phyloP scores from a whole-genome alignment of 495 filamentous ascomycete species.

The Saxophila tyrrhenica region DNA sequence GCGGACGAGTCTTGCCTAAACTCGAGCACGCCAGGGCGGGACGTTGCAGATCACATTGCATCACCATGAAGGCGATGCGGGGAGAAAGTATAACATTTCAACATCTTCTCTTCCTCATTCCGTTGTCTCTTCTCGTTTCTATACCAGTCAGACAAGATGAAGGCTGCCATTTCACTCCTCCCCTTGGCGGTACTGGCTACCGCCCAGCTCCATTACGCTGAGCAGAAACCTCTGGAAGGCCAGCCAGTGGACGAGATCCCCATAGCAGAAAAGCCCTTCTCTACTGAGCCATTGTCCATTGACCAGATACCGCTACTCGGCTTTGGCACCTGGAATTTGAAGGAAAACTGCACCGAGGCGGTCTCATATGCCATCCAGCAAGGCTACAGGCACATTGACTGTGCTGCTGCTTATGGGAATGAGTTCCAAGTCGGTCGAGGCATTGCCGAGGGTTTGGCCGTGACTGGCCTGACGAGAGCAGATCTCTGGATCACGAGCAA shows the following conservation, averaged over 20 bases:
- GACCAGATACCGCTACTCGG: constrained; percentile 22
- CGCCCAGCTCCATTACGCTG: not conserved
- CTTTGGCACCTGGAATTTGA: constrained; percentile 27
- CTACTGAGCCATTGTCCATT: constrained; percentile 11
- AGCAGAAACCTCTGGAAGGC: not conserved
- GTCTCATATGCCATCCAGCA: constrained; percentile 35
- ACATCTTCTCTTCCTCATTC: not conserved
- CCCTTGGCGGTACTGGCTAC: constrained; percentile 6
- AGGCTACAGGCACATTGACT: constrained; percentile 39
- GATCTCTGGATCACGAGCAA: constrained; percentile 40
- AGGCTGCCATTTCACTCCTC: constrained; percentile 1
- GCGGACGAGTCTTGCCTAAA: too few relatives aligned
- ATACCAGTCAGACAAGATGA: constrained; percentile 4
- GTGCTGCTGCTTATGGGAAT: constrained; percentile 36
- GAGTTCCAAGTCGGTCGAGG: constrained; percentile 35
- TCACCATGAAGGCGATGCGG: not conserved
- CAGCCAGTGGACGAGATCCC: constrained; percentile 4
- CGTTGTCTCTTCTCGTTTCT: not conserved
- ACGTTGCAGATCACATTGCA: not conserved
- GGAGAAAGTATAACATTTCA: not conserved
- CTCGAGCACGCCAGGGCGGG: too few relatives aligned
- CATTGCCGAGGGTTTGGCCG: constrained; percentile 33
- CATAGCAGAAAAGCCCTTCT: not conserved
- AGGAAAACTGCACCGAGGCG: constrained; percentile 21
- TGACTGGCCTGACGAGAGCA: constrained; percentile 32